Evolutionary conservation across 208 protist genomes (phyloP).

Genomic region (Acanthamoeba rhysodes): DNA sequence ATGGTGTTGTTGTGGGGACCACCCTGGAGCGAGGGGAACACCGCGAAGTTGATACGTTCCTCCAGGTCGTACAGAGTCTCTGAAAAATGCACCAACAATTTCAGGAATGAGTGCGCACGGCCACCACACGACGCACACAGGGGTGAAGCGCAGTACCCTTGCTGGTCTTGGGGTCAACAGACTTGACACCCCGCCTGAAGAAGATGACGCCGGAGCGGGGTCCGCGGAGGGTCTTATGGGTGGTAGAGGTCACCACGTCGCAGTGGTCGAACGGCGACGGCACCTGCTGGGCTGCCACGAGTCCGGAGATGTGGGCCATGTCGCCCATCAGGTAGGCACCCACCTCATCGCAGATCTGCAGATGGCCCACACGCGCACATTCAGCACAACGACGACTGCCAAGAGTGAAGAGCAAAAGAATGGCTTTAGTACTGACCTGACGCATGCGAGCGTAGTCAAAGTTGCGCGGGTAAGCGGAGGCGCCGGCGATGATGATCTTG

Average conservation of each 20-base stretch:
- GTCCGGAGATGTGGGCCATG: slow-evolving; percentile 89
- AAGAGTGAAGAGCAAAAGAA: not conserved
- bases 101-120: not conserved
- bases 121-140: not conserved
- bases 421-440: slow-evolving; percentile 21
- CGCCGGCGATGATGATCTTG: slow-evolving; percentile 88
- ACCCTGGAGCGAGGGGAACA: slow-evolving; percentile 88
- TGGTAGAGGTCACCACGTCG: slow-evolving; percentile 90
- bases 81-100: not conserved
- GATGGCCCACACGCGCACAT: not conserved
- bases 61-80: slow-evolving; percentile 82
- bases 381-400: not conserved
- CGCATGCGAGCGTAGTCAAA: slow-evolving; percentile 87
- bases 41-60: slow-evolving; percentile 83
- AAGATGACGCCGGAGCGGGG: slow-evolving; percentile 88
- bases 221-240: slow-evolving; percentile 89
- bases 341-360: slow-evolving; percentile 82
- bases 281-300: slow-evolving; percentile 85
- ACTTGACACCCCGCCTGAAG: slow-evolving; percentile 82
- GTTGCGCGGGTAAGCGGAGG: slow-evolving; percentile 85
- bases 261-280: slow-evolving; percentile 85
- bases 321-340: slow-evolving; percentile 83
- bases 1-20: slow-evolving; percentile 88
- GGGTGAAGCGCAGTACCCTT: not conserved
- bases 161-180: slow-evolving; percentile 34